phyloP scores from a whole-genome alignment of 495 filamentous ascomycete genomes.

The Podospora sp. region DNA sequence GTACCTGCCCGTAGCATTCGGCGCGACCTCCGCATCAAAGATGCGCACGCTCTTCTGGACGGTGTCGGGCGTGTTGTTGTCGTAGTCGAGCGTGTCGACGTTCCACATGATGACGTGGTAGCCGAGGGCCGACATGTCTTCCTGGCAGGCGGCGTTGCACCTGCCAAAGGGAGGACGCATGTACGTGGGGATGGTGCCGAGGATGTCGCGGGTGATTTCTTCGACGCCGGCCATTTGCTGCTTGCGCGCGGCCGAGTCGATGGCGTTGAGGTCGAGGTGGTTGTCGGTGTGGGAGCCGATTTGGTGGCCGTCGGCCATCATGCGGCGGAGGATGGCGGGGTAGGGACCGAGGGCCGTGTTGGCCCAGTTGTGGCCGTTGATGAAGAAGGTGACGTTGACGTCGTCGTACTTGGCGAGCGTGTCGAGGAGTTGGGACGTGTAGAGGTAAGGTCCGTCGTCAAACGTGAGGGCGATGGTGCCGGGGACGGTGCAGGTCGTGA shows the following conservation, averaged over 20 bases:
- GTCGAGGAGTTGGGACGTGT: slow-evolving; percentile 62
- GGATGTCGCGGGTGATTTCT: slow-evolving; percentile 64
- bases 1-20: slow-evolving; percentile 39
- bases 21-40: slow-evolving; percentile 29
- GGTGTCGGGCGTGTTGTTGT: slow-evolving; percentile 50
- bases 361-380: slow-evolving; percentile 64
- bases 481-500: slow-evolving; percentile 59
- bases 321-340: slow-evolving; percentile 45
- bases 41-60: slow-evolving; percentile 62
- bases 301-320: slow-evolving; percentile 66
- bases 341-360: slow-evolving; percentile 42
- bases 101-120: slow-evolving; percentile 68
- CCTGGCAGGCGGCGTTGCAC: slow-evolving; percentile 53
- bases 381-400: slow-evolving; percentile 67
- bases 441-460: slow-evolving; percentile 67
- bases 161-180: slow-evolving; percentile 73
- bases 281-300: slow-evolving; percentile 73
- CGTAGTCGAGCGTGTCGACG: slow-evolving; percentile 68
- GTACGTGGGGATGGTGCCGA: slow-evolving; percentile 69
- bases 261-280: slow-evolving; percentile 62
- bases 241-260: slow-evolving; percentile 49
- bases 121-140: slow-evolving; percentile 56
- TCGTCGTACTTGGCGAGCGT: slow-evolving; percentile 53
- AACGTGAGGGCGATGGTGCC: slow-evolving; percentile 68
- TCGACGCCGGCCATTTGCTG: slow-evolving; percentile 67